Conservation (phyloP, 2,329 filamentous ascomycete genomes). For the Plenodomus biglobosus region DNA sequence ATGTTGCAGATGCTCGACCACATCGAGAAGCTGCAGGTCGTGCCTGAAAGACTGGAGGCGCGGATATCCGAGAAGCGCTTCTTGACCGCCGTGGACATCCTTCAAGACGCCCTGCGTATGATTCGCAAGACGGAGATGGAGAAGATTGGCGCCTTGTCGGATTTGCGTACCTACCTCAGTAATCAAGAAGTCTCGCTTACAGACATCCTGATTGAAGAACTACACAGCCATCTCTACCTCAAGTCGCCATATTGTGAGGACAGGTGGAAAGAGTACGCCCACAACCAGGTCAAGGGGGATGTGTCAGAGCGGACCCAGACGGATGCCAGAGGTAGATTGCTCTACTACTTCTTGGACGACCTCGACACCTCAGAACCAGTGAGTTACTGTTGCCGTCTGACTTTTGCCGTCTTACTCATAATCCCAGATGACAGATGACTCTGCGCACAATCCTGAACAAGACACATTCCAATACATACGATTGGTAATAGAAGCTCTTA, state of each 20-base stretch:
- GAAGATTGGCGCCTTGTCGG: conserved; percentile 82
- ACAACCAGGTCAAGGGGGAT: conserved; percentile 58
- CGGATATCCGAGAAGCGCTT: conserved; percentile 97
- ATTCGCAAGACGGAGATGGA: conserved; percentile 87
- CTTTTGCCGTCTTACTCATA: conserved; percentile 22
- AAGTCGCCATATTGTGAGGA: conserved; percentile 98
- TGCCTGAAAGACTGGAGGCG: conserved; percentile 91
- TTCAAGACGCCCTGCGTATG: conserved; percentile 82
- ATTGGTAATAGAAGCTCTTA: conserved; percentile 82
- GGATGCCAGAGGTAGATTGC: conserved; percentile 53
- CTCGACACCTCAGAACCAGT: conserved; percentile 54
- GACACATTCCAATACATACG: conserved; percentile 95
- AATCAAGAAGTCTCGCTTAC: conserved; percentile 92
- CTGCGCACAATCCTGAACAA: conserved; percentile 88
- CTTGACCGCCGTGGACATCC: conserved; percentile 84
- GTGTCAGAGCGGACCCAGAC: conserved; percentile 36
- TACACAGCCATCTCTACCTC: conserved; percentile 95
- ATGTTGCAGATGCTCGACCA: conserved; percentile 80
- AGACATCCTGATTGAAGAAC: conserved; percentile 94
- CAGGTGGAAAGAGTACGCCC: conserved; percentile 82
- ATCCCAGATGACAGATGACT: conserved; percentile 71
- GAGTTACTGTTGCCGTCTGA: conserved; percentile 4
- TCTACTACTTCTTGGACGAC: conserved; percentile 60
- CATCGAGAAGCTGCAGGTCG: conserved; percentile 82
- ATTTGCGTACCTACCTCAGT: conserved; percentile 81